Conservation (phyloP, 208 protist species). For the Hexamita inflata region DNA sequence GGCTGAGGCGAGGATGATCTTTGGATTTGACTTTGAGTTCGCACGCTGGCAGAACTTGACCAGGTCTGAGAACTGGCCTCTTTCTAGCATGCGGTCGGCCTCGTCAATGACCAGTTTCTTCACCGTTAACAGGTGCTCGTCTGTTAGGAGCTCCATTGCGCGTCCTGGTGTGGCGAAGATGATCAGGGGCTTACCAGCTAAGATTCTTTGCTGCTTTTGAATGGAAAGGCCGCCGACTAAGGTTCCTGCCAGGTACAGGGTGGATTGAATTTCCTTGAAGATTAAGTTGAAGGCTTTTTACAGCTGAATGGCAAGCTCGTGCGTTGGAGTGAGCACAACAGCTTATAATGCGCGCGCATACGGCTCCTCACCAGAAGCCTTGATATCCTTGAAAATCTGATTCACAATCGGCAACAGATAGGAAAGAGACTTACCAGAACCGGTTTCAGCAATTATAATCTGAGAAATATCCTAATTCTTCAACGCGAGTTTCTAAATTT, state of each 20-base stretch:
- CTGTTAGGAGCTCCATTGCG: not conserved
- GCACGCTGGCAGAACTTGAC: not conserved
- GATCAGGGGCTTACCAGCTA: not conserved
- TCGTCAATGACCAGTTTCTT: slow-evolving; percentile 18
- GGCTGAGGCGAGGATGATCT: not conserved
- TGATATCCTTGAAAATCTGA: not conserved
- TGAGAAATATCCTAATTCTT: slow-evolving; percentile 2
- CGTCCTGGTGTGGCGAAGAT: not conserved
- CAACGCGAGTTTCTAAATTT: too few species aligned
- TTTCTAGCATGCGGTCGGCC: slow-evolving; percentile 6
- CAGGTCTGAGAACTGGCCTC: not conserved
- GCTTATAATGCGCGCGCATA: not conserved
- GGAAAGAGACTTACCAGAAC: slow-evolving; percentile 8
- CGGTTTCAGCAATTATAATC: slow-evolving; percentile 12
- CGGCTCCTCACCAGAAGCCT: not conserved
- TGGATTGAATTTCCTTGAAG: not conserved
- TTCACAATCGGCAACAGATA: not conserved
- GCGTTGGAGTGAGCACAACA: not conserved
- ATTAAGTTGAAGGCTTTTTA: not conserved
- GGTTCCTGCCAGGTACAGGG: not conserved
- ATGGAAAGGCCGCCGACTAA: slow-evolving; percentile 3
- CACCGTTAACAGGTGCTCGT: not conserved
- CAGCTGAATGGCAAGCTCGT: slow-evolving; percentile 2
- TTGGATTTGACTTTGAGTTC: not conserved
- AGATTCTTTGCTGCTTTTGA: slow-evolving; percentile 11